Evolutionary conservation across 768 basidiomycete species (phyloP).

Genomic region (Hortiboletus campestris): DNA sequence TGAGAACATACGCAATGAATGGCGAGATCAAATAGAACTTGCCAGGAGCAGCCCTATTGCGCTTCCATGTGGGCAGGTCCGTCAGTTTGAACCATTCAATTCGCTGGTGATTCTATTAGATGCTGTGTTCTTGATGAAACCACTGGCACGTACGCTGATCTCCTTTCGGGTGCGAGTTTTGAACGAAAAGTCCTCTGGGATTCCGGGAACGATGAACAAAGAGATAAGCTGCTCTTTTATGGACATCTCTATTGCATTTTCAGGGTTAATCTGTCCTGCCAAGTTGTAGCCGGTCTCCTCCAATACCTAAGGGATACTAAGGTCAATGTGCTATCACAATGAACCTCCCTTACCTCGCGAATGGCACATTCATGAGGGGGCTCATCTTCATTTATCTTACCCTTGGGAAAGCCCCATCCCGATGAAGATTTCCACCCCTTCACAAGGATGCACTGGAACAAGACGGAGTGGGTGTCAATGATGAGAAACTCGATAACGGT

Average conservation of each 20-base stretch:
- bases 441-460: conserved; percentile 83
- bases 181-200: conserved; percentile 87
- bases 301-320: conserved; percentile 61
- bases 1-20: conserved; percentile 71
- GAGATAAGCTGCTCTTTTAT: conserved; percentile 91
- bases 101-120: conserved; percentile 53
- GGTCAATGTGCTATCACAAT: not conserved
- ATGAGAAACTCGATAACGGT: conserved; percentile 2
- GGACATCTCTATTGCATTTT: conserved; percentile 77
- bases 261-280: conserved; percentile 58
- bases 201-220: conserved; percentile 83
- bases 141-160: conserved; percentile 73
- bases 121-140: not conserved
- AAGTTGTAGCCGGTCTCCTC: conserved; percentile 98
- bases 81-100: conserved; percentile 93
- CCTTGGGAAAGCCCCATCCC: conserved; percentile 99
- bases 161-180: conserved; percentile 95
- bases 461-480: conserved; percentile 10
- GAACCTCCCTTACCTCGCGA: conserved; percentile 66
- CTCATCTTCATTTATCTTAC: conserved; percentile 98
- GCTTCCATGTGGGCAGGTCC: conserved; percentile 93
- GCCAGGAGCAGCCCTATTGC: conserved; percentile 61
- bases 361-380: conserved; percentile 80
- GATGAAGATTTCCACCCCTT: conserved; percentile 97
- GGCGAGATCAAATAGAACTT: conserved; percentile 96